Evolutionary conservation across 306 rosid species (phyloP), one percentile per base, ranked within the genome.

Genomic region (Quercus cerris): DNA sequence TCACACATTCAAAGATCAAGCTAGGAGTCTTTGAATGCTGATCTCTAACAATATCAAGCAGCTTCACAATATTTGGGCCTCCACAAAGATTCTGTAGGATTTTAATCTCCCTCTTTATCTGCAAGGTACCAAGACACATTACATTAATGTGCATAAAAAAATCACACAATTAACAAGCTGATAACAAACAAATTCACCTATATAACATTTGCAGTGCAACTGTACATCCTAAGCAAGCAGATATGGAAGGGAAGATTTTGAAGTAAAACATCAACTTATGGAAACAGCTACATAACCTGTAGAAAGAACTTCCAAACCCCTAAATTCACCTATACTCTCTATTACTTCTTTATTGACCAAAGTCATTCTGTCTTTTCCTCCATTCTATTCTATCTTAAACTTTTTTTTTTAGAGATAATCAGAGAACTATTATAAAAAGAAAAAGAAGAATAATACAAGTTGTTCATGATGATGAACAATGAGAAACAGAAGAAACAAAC

Each of bases 71-170:
- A 85, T 93, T 93, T n/a, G 98, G 97, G 31, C 98, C 98, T 22
- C 98, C 98, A 67, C 98, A 93, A 74, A 93, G 92, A 87, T 93
- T 91, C 89, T 93, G 94, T 55, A 93, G 94, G 78, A 93, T 93
- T 84, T 93, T 93, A 67, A 93, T 93, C 91, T 93, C 98, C 79
- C 98, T 91, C 84, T 91, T 91, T 70, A 93, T 93, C 98, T 93
- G 93, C 85, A 80, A 41, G 81, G 80, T 30, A 73, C 6, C 35
- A 63, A 63, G 9, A 28, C 18, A 68, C 22, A 19, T 68, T 23
- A 35, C 27, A 35, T 68, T 35, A 35, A 18, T 68, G 7, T 35
- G 27, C 12, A 9, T 68, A 19, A 35, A 33, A 33, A 68, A 35
- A 35, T 68, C 72, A 33, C 1, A 4, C 27, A 68, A 6, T 4